These are phyloP conservation scores for Trametes gibbosa DNA, from an alignment of 768 basidiomycete species.

Conservation along the genomic window DNA sequence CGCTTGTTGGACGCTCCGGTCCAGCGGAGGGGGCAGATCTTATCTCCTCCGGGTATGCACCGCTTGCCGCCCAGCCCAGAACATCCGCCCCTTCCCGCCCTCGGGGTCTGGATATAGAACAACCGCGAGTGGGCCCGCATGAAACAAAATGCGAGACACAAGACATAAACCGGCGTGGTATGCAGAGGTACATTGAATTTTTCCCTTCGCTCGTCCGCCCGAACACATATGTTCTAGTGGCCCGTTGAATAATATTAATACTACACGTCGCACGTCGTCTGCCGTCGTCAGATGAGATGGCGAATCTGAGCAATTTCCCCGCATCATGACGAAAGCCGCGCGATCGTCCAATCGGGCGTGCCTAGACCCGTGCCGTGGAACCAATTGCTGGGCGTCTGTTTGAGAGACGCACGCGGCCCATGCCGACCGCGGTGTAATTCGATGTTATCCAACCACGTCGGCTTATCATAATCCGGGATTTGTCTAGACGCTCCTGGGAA, in stretches of 20 bases:
- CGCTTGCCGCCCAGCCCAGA: conserved; percentile 1
- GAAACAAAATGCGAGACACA: background rate
- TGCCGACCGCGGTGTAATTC: background rate
- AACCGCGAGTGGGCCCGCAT: background rate
- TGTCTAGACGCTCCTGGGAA: background rate
- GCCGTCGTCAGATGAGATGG: background rate
- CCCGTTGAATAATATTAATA: too few relatives aligned
- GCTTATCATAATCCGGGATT: background rate
- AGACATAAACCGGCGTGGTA: too few relatives aligned
- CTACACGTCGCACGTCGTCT: conserved; percentile 1
- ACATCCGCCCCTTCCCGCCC: background rate
- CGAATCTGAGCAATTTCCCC: conserved; percentile 14
- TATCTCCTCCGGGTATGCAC: conserved; percentile 11
- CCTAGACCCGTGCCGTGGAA: conserved; percentile 8
- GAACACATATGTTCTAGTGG: too few relatives aligned
- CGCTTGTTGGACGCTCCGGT: conserved; percentile 3
- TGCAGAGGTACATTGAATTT: background rate
- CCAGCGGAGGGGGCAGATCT: conserved; percentile 8
- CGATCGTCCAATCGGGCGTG: conserved; percentile 10
- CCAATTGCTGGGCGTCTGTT: background rate
- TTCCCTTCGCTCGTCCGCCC: background rate
- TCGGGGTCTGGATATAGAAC: background rate
- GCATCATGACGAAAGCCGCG: conserved; percentile 18
- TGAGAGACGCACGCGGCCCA: background rate
- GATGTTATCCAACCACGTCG: background rate